Evolutionary conservation across 352 stramenopile species (phyloP).

Genomic region (Globisporangium acanthophoron): DNA sequence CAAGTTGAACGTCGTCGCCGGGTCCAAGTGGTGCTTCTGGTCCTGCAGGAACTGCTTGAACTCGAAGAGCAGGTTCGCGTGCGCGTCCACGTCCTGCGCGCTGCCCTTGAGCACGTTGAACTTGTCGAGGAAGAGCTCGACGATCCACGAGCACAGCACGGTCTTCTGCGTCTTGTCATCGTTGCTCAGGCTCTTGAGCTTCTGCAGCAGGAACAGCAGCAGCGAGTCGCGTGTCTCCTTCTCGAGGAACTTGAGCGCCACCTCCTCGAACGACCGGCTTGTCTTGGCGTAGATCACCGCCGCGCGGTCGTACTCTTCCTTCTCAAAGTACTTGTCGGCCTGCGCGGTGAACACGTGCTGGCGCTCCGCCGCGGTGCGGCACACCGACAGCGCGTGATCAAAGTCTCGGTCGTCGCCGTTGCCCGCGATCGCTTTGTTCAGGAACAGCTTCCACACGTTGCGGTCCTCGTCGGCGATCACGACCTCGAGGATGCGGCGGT

Average conservation of each 20-base stretch:
- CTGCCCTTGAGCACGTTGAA: constrained; percentile 84
- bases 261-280: constrained; percentile 86
- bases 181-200: constrained; percentile 71
- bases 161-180: constrained; percentile 91
- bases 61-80: constrained; percentile 84
- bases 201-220: constrained; percentile 85
- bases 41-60: constrained; percentile 92
- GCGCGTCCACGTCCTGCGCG: constrained; percentile 79
- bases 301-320: constrained; percentile 78
- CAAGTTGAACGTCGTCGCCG: constrained; percentile 89
- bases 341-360: constrained; percentile 86
- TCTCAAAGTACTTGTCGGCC: constrained; percentile 89
- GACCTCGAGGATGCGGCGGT: constrained; percentile 73
- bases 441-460: constrained; percentile 89
- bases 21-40: constrained; percentile 82
- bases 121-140: constrained; percentile 91
- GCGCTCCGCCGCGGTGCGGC: constrained; percentile 71
- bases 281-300: constrained; percentile 89
- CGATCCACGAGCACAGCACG: constrained; percentile 91
- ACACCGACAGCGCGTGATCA: constrained; percentile 83
- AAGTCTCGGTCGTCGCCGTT: constrained; percentile 80
- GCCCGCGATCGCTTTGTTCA: constrained; percentile 82
- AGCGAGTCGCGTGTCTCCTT: constrained; percentile 77
- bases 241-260: constrained; percentile 90
- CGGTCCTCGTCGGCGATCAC: constrained; percentile 86